A percentile compares a stretch with the other conserved stretches of the same genome.
Conservation (phyloP, 1,139 yeast genomes). For the Yamadazyma aaseri region DNA sequence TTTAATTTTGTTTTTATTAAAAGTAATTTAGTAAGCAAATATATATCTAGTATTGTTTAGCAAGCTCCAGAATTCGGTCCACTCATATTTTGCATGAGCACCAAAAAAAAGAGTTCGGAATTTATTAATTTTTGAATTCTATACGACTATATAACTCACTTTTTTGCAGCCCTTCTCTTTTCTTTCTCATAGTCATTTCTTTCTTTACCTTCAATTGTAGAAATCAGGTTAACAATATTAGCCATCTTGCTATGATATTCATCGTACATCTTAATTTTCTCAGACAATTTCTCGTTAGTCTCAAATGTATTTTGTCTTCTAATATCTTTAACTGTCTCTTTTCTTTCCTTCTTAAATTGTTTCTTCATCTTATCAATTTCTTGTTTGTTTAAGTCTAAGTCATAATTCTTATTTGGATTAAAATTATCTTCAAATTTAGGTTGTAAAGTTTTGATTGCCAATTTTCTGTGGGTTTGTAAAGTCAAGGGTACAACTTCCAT, state of each 20-base stretch:
- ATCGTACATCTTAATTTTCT: conserved; percentile 70
- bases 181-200: conserved; percentile 89
- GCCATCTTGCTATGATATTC: conserved; percentile 92
- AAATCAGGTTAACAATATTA: conserved; percentile 76
- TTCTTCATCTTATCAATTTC: conserved; percentile 81
- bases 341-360: conserved; percentile 87
- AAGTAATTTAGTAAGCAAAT: conserved; percentile 4
- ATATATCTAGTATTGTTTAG: too few relatives aligned
- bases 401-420: conserved; percentile 94
- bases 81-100: too few relatives aligned
- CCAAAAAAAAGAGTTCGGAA: too few relatives aligned
- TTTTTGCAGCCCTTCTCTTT: conserved; percentile 57
- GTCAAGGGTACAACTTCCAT: conserved; percentile 65
- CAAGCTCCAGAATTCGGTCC: too few relatives aligned
- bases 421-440: conserved; percentile 96
- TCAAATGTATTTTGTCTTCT: conserved; percentile 86
- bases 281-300: conserved; percentile 80
- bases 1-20: conserved; percentile 4
- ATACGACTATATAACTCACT: too few relatives aligned
- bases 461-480: conserved; percentile 84
- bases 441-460: conserved; percentile 80
- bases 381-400: conserved; percentile 75
- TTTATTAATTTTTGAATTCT: conserved; percentile 4
- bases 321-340: conserved; percentile 82
- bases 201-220: conserved; percentile 92